These are phyloP conservation scores for Tolypocladium album DNA, from an alignment of 2,329 filamentous ascomycete genomes.

Conservation along the genomic window DNA sequence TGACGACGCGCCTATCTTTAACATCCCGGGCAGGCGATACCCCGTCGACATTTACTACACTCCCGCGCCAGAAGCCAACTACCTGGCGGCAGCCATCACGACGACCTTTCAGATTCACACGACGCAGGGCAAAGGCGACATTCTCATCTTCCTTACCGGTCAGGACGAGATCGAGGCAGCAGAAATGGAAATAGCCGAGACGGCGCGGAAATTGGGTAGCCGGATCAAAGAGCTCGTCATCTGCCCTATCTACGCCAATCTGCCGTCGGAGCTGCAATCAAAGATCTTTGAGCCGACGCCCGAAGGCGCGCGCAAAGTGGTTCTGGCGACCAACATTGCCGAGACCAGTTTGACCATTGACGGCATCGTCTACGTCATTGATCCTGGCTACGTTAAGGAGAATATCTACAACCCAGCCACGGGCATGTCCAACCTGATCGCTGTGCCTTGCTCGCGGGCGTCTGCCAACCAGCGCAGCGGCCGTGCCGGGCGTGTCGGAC, in stretches of 20 bases:
- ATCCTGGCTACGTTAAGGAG: slow-evolving; percentile 91
- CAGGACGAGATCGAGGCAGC: slow-evolving; percentile 93
- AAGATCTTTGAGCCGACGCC: slow-evolving; percentile 95
- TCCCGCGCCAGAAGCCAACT: slow-evolving; percentile 84
- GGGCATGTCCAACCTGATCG: slow-evolving; percentile 84
- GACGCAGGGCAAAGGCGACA: slow-evolving; percentile 74
- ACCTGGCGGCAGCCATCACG: slow-evolving; percentile 80
- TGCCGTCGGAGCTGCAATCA: slow-evolving; percentile 81
- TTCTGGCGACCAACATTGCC: slow-evolving; percentile 92
- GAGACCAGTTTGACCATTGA: slow-evolving; percentile 95
- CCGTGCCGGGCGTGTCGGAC: slow-evolving; percentile 81
- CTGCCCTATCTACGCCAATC: slow-evolving; percentile 86
- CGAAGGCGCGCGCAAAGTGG: slow-evolving; percentile 74
- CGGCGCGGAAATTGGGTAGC: slow-evolving; percentile 73
- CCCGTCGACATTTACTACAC: slow-evolving; percentile 90
- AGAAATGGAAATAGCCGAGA: slow-evolving; percentile 75
- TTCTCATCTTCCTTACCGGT: slow-evolving; percentile 88
- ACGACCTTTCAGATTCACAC: slow-evolving; percentile 95
- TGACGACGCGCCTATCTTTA: slow-evolving; percentile 86
- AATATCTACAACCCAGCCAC: slow-evolving; percentile 87
- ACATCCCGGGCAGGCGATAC: slow-evolving; percentile 80
- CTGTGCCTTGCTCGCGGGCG: slow-evolving; percentile 83
- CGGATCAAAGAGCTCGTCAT: slow-evolving; percentile 81
- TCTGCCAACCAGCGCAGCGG: slow-evolving; percentile 90
- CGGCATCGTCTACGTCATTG: slow-evolving; percentile 91